These are phyloP conservation scores for Talaromyces albobiverticillius DNA, from an alignment of 2,329 filamentous ascomycete species.

Conservation along the genomic window DNA sequence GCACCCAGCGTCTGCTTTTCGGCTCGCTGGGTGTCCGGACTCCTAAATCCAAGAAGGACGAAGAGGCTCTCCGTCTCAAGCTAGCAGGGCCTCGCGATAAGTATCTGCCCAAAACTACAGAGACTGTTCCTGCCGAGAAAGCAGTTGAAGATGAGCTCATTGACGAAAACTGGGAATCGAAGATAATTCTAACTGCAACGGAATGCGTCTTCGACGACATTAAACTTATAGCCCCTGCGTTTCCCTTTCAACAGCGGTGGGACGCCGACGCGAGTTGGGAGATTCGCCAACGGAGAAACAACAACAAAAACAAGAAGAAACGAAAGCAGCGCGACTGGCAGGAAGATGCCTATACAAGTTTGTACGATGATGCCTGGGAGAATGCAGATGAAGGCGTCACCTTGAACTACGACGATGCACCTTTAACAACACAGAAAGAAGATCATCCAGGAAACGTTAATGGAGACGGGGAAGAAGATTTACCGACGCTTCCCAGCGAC, in stretches of 20 bases:
- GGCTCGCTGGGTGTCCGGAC: conserved; percentile 67
- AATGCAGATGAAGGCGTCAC: conserved; percentile 26
- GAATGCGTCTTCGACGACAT: conserved; percentile 67
- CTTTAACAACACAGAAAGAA: conserved; percentile 21
- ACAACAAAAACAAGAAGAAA: conserved; percentile 34
- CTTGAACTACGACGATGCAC: conserved; percentile 45
- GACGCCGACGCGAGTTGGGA: conserved; percentile 65
- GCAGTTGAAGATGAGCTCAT: conserved; percentile 41
- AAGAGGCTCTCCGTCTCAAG: conserved; percentile 59
- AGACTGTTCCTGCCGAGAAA: conserved; percentile 24
- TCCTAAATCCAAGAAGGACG: conserved; percentile 67
- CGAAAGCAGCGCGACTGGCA: conserved; percentile 54
- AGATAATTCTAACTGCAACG: conserved; percentile 72
- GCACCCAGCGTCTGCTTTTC: conserved; percentile 67
- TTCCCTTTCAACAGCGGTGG: conserved; percentile 68
- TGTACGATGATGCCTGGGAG: conserved; percentile 39
- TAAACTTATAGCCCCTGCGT: conserved; percentile 19
- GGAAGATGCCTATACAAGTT: conserved; percentile 42
- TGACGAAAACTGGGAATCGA: conserved; percentile 67
- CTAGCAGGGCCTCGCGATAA: conserved; percentile 47
- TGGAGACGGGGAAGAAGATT: conserved; percentile 41
- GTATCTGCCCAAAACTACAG: conserved; percentile 19
- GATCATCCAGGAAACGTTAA: conserved; percentile 6
- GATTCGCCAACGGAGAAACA: conserved; percentile 36
- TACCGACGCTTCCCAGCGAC: conserved; percentile 55